Conservation (phyloP, 2,329 filamentous ascomycete species). For the Incumbomyces delicatus region DNA sequence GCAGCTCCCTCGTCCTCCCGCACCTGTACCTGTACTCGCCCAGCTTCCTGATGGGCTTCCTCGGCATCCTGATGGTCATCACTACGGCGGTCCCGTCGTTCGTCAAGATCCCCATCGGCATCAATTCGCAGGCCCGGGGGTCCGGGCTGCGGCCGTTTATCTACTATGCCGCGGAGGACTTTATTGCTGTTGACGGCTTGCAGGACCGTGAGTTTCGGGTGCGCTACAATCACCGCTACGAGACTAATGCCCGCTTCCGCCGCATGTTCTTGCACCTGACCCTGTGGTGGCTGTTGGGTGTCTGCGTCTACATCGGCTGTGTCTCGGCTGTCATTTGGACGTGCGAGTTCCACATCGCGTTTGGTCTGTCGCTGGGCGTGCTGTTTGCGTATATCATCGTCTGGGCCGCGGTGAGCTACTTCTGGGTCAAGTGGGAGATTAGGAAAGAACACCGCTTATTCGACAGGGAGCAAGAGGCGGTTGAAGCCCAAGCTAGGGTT, state of each 20-base stretch:
- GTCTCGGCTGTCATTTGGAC: conserved; percentile 14
- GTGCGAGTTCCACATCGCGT: conserved; percentile 11
- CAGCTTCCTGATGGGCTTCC: conserved; percentile 11
- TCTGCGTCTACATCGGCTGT: conserved; percentile 9
- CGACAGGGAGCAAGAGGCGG: conserved; percentile 2
- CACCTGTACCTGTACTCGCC: conserved; percentile 12
- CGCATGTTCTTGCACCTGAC: conserved; percentile 10
- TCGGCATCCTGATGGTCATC: conserved; percentile 12
- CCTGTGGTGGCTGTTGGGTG: conserved; percentile 10
- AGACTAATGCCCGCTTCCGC: conserved; percentile 10
- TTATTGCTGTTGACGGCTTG: conserved; percentile 12
- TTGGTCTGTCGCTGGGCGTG: conserved; percentile 10
- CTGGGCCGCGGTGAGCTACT: conserved; percentile 9
- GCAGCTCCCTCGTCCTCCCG: conserved; percentile 6
- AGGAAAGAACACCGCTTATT: conserved; percentile 10
- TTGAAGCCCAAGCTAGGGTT: too few species aligned
- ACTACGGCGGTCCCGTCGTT: conserved; percentile 6
- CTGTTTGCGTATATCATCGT: conserved; percentile 11
- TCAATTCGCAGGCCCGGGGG: conserved; percentile 12
- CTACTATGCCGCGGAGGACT: conserved; percentile 14
- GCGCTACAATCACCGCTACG: conserved; percentile 13
- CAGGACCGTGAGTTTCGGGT: conserved; percentile 12
- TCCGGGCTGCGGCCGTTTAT: conserved; percentile 12
- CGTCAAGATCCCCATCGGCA: conserved; percentile 12
- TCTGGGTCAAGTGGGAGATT: conserved; percentile 16